phyloP scores from a whole-genome alignment of 2,329 filamentous ascomycete genomes.

The Fusarium lyarnte region DNA sequence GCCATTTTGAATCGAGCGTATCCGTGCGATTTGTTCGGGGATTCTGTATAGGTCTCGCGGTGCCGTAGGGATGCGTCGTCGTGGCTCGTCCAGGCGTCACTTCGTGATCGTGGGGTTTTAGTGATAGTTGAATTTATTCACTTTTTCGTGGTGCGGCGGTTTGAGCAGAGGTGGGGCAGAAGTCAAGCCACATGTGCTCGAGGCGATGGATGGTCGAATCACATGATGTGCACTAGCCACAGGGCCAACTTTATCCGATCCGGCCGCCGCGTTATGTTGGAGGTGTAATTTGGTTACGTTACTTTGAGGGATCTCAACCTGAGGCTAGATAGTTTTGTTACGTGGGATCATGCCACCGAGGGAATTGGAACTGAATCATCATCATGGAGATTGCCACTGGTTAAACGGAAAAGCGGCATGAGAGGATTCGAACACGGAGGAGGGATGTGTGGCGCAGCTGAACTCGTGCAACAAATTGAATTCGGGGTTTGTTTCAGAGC shows the following conservation, averaged over 20 bases:
- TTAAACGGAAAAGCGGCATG: conserved; percentile 37
- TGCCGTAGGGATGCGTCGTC: conserved; percentile 37
- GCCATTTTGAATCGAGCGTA: conserved; percentile 49
- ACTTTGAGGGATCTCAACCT: neutral
- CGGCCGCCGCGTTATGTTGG: neutral
- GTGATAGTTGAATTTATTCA: conserved; percentile 51
- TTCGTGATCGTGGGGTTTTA: conserved; percentile 52
- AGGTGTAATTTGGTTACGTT: conserved; percentile 1
- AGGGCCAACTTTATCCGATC: conserved; percentile 29
- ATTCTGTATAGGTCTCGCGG: conserved; percentile 19
- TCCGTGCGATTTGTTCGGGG: conserved; percentile 22
- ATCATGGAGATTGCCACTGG: neutral
- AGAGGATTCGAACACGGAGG: neutral
- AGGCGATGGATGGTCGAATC: conserved; percentile 26
- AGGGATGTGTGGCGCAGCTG: conserved; percentile 33
- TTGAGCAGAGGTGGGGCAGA: conserved; percentile 48
- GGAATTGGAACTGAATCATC: neutral
- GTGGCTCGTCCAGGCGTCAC: conserved; percentile 36
- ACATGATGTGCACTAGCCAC: conserved; percentile 44
- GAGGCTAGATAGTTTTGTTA: neutral
- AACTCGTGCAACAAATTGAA: neutral
- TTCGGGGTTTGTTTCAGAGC: conserved; percentile 3
- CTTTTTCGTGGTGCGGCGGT: conserved; percentile 54
- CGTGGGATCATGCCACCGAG: conserved; percentile 12
- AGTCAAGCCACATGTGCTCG: conserved; percentile 42